Evolutionary conservation across 2,329 filamentous ascomycete species (phyloP).

Genomic region (Dryadomyces sulphureus): DNA sequence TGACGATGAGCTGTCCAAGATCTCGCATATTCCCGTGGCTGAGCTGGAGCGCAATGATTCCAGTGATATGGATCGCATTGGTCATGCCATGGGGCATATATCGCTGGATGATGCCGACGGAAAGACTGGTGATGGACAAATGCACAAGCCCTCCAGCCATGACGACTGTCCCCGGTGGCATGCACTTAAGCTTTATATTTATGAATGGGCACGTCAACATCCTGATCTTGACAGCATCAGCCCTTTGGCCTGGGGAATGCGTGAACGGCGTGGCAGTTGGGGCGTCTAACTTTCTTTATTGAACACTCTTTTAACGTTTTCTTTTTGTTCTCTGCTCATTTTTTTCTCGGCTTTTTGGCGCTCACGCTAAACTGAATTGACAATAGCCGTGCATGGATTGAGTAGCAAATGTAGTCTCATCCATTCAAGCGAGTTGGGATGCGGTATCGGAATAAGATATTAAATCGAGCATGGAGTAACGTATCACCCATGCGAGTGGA

Average conservation of each 20-base stretch:
- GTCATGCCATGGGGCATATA: constrained; percentile 56
- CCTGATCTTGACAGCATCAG: constrained; percentile 51
- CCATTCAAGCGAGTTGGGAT: too few species aligned
- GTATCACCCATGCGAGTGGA: too few species aligned
- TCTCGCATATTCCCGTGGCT: constrained; percentile 52
- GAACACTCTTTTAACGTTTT: too few species aligned
- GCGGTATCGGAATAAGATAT: too few species aligned
- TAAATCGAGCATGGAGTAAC: too few species aligned
- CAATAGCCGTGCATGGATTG: too few species aligned
- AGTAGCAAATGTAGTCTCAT: too few species aligned
- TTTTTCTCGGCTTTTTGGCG: too few species aligned
- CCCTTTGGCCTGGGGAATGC: constrained; percentile 52
- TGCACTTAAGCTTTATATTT: constrained; percentile 69
- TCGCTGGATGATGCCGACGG: constrained; percentile 39
- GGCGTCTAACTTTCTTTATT: constrained; percentile 36
- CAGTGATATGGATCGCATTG: constrained; percentile 25
- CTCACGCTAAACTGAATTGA: too few species aligned
- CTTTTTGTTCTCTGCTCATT: too few species aligned
- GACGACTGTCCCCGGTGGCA: constrained; percentile 60
- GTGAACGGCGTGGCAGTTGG: constrained; percentile 56
- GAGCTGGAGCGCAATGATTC: constrained; percentile 62
- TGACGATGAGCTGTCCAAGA: constrained; percentile 73
- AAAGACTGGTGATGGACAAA: not conserved
- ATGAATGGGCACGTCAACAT: constrained; percentile 81
- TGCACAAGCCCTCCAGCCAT: constrained; percentile 19